These are phyloP conservation scores for Cladophialophora yegresii DNA, from an alignment of 2,329 filamentous ascomycete species.

Conservation along the genomic window DNA sequence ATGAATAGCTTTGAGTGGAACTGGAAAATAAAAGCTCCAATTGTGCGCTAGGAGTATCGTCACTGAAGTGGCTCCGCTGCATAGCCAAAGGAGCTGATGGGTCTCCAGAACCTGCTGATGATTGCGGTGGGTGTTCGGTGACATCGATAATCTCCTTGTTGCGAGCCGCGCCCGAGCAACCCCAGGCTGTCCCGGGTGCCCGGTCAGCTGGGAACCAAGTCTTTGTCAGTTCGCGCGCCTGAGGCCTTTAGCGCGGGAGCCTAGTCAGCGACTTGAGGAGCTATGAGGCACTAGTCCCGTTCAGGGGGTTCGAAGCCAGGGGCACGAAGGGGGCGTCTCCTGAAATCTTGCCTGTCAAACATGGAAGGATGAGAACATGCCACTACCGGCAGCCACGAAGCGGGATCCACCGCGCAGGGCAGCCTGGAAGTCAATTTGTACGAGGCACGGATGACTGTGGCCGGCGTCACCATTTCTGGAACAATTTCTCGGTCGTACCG, in stretches of 20 bases:
- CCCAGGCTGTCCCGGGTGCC: constrained; percentile 32
- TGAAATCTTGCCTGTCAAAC: constrained; percentile 24
- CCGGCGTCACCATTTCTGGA: constrained; percentile 33
- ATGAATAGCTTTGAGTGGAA: constrained; percentile 9
- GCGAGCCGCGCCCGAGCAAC: constrained; percentile 16
- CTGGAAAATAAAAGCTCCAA: not conserved
- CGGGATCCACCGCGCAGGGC: constrained; percentile 24
- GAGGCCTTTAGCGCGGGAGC: constrained; percentile 20
- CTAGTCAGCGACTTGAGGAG: constrained; percentile 13
- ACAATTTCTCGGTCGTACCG: constrained; percentile 30
- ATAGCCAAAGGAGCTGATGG: constrained; percentile 11
- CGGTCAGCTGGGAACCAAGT: constrained; percentile 32
- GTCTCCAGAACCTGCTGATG: constrained; percentile 7
- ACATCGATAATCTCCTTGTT: constrained; percentile 22
- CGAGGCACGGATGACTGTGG: constrained; percentile 27
- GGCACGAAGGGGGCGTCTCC: constrained; percentile 16
- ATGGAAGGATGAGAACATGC: constrained; percentile 9
- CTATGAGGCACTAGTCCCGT: constrained; percentile 13
- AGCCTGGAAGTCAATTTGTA: constrained; percentile 12
- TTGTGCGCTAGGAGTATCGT: not conserved
- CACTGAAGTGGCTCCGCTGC: constrained; percentile 3
- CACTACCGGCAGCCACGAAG: constrained; percentile 22
- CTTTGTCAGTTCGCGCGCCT: constrained; percentile 23
- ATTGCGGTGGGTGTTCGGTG: too few relatives aligned
- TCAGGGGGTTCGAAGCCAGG: constrained; percentile 28